Conservation (phyloP, 768 basidiomycete genomes). For the Dioszegia crocea region DNA sequence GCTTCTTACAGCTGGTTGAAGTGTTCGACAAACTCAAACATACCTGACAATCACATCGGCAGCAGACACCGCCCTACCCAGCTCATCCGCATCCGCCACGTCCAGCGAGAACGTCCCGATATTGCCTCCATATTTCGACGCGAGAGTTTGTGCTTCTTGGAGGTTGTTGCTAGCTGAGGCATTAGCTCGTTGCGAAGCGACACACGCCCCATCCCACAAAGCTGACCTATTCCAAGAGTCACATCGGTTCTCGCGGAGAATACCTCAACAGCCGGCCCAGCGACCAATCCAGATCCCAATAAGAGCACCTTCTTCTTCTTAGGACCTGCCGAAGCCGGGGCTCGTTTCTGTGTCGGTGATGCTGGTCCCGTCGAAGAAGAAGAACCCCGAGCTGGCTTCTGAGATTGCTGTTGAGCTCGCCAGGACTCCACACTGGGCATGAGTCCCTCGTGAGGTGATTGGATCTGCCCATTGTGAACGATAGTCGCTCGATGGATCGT, state of each 20-base stretch:
- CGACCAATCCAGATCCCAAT: constrained; percentile 93
- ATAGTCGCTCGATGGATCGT: constrained; percentile 71
- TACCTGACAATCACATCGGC: constrained; percentile 83
- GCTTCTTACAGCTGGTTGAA: no score
- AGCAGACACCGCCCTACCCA: constrained; percentile 58
- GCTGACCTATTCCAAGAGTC: constrained; percentile 71
- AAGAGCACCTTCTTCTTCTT: constrained; percentile 64
- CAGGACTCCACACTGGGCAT: constrained; percentile 52
- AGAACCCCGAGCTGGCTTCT: neutral
- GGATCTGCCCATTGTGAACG: constrained; percentile 59
- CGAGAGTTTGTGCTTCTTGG: constrained; percentile 56
- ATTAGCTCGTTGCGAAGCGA: constrained; percentile 1
- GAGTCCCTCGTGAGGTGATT: constrained; percentile 60
- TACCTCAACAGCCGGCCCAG: constrained; percentile 76
- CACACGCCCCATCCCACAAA: neutral
- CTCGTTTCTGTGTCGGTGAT: neutral
- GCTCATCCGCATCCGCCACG: constrained; percentile 55
- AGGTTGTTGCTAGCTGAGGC: constrained; percentile 67
- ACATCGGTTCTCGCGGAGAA: constrained; percentile 63
- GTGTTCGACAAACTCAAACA: no score
- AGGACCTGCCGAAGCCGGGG: neutral
- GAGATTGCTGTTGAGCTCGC: constrained; percentile 1
- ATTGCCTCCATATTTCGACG: constrained; percentile 50
- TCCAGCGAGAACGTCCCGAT: constrained; percentile 62
- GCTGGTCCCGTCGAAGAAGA: neutral